phyloP scores from a whole-genome alignment of 352 stramenopile species.

The Phytopythium mirpurense region DNA sequence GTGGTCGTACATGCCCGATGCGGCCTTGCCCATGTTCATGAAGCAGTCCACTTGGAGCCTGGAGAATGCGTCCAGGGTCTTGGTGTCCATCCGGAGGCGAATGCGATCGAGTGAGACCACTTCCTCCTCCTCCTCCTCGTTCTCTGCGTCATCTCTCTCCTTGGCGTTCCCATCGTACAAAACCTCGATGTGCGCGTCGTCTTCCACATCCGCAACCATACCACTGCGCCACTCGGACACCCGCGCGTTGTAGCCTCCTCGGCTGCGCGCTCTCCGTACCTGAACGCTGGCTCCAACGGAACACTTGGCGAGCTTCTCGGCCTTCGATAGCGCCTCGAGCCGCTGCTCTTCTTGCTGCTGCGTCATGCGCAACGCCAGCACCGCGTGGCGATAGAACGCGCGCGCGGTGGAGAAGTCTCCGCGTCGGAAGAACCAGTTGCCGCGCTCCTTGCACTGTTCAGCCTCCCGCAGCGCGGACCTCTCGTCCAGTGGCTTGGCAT shows the following conservation, averaged over 20 bases:
- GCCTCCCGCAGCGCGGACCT: slow-evolving; percentile 10
- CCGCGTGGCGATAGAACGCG: slow-evolving; percentile 56
- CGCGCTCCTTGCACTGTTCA: slow-evolving; percentile 36
- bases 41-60: slow-evolving; percentile 54
- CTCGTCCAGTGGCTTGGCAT: slow-evolving; percentile 16
- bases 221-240: slow-evolving; percentile 29
- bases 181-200: slow-evolving; percentile 36
- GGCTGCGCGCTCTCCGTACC: slow-evolving; percentile 14
- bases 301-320: slow-evolving; percentile 29
- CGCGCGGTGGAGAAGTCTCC: slow-evolving; percentile 54
- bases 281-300: slow-evolving; percentile 53
- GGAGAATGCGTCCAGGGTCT: slow-evolving; percentile 40
- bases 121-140: slow-evolving; percentile 50
- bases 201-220: slow-evolving; percentile 66
- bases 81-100: slow-evolving; percentile 51
- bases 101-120: slow-evolving; percentile 42
- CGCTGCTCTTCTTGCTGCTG: slow-evolving; percentile 41
- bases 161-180: slow-evolving; percentile 37
- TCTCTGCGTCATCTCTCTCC: slow-evolving; percentile 33
- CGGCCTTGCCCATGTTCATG: slow-evolving; percentile 83
- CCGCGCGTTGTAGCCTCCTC: neutral
- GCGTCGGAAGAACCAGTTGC: slow-evolving; percentile 58
- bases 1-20: slow-evolving; percentile 47
- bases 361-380: slow-evolving; percentile 37
- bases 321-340: slow-evolving; percentile 21